Evolutionary conservation across 164 flowering plant species (phyloP).

Genomic region (Aristolochia fimbriata): DNA sequence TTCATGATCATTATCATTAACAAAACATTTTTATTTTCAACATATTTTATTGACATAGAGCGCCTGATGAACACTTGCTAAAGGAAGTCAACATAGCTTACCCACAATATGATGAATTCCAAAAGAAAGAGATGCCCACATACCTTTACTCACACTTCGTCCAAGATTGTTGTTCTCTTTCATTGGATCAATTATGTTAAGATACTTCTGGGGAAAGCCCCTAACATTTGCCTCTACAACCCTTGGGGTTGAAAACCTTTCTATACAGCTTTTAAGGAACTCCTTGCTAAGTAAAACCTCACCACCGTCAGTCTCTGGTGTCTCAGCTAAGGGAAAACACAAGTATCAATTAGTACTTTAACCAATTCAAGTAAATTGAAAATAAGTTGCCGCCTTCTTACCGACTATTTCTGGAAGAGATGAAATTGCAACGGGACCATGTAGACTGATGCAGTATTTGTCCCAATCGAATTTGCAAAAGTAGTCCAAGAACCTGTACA

Average conservation of each 20-base stretch:
- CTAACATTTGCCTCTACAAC: slow-evolving; percentile 32
- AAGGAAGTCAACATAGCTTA: too few species aligned
- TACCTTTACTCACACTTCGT: slow-evolving; percentile 85
- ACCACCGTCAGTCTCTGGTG: slow-evolving; percentile 41
- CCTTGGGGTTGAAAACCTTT: slow-evolving; percentile 50
- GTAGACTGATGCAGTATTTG: slow-evolving; percentile 62
- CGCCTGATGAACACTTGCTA: neutral
- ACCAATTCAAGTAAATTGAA: neutral
- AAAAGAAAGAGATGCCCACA: slow-evolving; percentile 3
- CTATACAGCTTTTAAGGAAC: slow-evolving; percentile 47
- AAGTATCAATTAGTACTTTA: neutral
- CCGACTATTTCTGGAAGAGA: slow-evolving; percentile 70
- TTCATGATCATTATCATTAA: too few species aligned
- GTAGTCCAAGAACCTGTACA: slow-evolving; percentile 84
- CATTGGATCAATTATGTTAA: slow-evolving; percentile 83
- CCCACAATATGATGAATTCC: neutral
- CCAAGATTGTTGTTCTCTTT: slow-evolving; percentile 82
- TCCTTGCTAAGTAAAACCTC: slow-evolving; percentile 57
- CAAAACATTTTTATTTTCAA: neutral
- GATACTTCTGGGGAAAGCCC: slow-evolving; percentile 52
- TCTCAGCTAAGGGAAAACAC: slow-evolving; percentile 41
- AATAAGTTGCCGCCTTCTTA: slow-evolving; percentile 19
- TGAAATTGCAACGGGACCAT: slow-evolving; percentile 61
- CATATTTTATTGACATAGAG: neutral
- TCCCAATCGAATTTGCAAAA: slow-evolving; percentile 95